These are phyloP conservation scores for Aureobasidium pullulans DNA, from an alignment of 2,329 filamentous ascomycete species.

Conservation along the genomic window DNA sequence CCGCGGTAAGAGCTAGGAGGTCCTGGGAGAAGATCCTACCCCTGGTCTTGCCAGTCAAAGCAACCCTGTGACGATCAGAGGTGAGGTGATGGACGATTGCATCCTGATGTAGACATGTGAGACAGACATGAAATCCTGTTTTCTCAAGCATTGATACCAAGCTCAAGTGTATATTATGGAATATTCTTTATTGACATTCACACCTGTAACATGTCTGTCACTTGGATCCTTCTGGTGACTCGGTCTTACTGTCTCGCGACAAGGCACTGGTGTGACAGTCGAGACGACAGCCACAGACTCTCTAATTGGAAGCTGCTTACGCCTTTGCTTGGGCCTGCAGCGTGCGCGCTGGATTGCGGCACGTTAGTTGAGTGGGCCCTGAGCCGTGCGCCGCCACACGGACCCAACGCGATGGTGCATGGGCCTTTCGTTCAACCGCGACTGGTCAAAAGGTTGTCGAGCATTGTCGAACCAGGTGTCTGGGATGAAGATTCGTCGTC, in stretches of 20 bases:
- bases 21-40: background rate
- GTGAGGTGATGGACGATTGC: background rate
- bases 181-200: background rate
- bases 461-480: background rate
- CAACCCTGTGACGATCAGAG: background rate
- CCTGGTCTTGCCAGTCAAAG: background rate
- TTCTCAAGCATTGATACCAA: too few relatives aligned
- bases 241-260: background rate
- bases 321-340: background rate
- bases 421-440: background rate
- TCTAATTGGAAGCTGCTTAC: background rate
- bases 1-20: background rate
- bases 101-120: background rate
- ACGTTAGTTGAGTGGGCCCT: background rate
- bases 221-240: background rate
- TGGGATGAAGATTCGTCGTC: background rate
- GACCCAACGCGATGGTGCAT: background rate
- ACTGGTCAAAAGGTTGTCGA: background rate
- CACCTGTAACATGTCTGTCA: conserved; percentile 3
- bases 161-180: background rate
- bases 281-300: background rate
- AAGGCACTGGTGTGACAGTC: background rate
- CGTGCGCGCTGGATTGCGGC: background rate
- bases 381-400: background rate
- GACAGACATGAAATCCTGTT: background rate